Evolutionary conservation across 78 protist species (phyloP).

Genomic region (Cyanophora paradoxa): DNA sequence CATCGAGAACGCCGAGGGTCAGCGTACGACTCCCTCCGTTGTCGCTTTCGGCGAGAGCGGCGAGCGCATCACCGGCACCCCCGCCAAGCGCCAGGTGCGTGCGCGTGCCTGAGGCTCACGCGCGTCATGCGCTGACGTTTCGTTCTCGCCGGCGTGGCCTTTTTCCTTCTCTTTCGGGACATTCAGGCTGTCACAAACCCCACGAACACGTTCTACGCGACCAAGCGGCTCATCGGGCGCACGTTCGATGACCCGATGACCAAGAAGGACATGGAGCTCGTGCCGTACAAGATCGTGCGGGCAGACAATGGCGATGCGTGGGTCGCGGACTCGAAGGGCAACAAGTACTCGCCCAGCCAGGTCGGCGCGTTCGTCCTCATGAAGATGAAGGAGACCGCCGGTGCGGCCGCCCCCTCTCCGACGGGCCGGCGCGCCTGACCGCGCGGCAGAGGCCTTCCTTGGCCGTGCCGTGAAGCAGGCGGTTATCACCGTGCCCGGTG

Average conservation of each 20-base stretch:
- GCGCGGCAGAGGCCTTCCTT: slow-evolving; percentile 25
- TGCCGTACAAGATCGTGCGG: slow-evolving; percentile 59
- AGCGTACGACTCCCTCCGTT: slow-evolving; percentile 90
- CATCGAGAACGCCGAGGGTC: slow-evolving; percentile 85
- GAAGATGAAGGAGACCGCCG: slow-evolving; percentile 98
- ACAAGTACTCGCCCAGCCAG: slow-evolving; percentile 90
- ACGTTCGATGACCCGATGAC: slow-evolving; percentile 30
- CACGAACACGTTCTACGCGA: slow-evolving; percentile 75
- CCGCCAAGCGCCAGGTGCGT: slow-evolving; percentile 75
- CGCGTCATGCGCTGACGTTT: no score
- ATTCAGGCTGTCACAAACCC: slow-evolving; percentile 79
- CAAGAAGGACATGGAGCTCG: slow-evolving; percentile 49
- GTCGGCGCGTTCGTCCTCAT: slow-evolving; percentile 89
- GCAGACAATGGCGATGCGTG: slow-evolving; percentile 91
- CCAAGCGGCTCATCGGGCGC: slow-evolving; percentile 93
- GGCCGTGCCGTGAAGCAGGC: slow-evolving; percentile 77
- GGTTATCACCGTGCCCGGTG: slow-evolving; percentile 98
- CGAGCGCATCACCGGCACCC: slow-evolving; percentile 76
- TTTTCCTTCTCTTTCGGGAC: no score
- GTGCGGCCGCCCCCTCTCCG: slow-evolving; percentile 14
- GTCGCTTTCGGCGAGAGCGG: slow-evolving; percentile 86
- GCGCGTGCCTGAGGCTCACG: no score
- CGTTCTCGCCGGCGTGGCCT: no score
- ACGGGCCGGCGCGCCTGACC: no score
- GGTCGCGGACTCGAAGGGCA: slow-evolving; percentile 77